These are phyloP conservation scores for Malus domestica DNA, from an alignment of 306 rosid genomes.

Conservation along the genomic window ASM211411v1 NC_041794.1:26435001-26435500, in stretches of 20 bases:
- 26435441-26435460: not conserved
- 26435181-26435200: not conserved
- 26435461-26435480: not conserved
- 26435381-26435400: conserved; percentile 32
- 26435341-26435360: conserved; percentile 39
- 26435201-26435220: not conserved
- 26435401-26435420: conserved; percentile 24
- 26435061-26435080: not conserved
- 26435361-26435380: conserved; percentile 36
- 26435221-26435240: not conserved
- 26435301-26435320: not conserved
- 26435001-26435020: too few relatives aligned
- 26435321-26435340: too few relatives aligned
- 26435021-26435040: not conserved
- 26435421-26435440: not conserved
- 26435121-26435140: not conserved
- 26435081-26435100: not conserved
- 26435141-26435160: not conserved
- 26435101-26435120: not conserved
- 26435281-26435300: not conserved
- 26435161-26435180: not conserved
- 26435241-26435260: not conserved
- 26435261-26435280: not conserved
- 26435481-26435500: not conserved
- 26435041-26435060: too few relatives aligned